phyloP scores from a whole-genome alignment of 306 rosid genomes.

The Fragaria iinumae region DNA sequence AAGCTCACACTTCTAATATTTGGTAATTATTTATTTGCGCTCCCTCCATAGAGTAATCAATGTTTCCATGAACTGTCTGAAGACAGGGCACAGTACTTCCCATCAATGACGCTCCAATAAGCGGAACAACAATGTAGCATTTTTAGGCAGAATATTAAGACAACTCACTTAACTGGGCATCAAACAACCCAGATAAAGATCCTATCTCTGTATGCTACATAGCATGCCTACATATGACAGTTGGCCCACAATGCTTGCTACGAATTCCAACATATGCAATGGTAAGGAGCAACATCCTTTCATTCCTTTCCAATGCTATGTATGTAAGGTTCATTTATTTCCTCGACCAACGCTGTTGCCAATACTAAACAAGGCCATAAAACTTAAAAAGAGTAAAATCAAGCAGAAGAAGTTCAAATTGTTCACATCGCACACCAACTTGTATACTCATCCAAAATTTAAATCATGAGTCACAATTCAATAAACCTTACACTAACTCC shows the following conservation, averaged over 20 bases:
- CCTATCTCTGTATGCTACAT: background rate
- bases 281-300: background rate
- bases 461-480: slow-evolving; percentile 1
- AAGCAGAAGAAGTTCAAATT: background rate
- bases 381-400: background rate
- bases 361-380: background rate
- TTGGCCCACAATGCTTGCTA: background rate
- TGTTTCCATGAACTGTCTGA: background rate
- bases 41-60: background rate
- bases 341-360: background rate
- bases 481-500: background rate
- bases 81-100: background rate
- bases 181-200: background rate
- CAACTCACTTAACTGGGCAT: background rate
- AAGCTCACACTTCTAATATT: background rate
- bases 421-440: background rate
- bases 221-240: background rate
- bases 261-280: background rate
- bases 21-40: background rate
- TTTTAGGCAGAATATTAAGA: background rate
- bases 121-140: background rate
- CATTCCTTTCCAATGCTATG: background rate
- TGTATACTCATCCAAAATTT: background rate
- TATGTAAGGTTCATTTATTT: background rate
- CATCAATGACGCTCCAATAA: background rate